Percentiles rank a stretch among this genome's conserved stretches.
phyloP scores from a whole-genome alignment of 148 eudicot genomes.

The Nepenthes gracilis region DNA sequence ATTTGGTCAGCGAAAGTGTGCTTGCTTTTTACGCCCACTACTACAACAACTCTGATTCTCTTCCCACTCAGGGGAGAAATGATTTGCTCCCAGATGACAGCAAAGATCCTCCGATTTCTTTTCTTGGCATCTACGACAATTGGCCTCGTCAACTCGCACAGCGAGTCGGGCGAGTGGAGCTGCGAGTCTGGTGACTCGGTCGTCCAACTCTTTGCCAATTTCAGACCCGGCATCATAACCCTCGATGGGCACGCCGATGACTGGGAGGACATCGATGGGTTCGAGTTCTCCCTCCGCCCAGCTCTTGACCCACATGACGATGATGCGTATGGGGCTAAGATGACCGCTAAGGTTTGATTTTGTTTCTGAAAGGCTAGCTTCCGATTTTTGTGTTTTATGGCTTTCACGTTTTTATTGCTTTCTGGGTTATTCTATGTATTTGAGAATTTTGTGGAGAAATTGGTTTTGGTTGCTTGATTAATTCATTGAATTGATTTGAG shows the following conservation, averaged over 20 bases:
- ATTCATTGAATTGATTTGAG: constrained; percentile 1
- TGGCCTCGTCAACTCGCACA: constrained; percentile 34
- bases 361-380: not conserved
- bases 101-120: constrained; percentile 5
- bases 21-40: no score
- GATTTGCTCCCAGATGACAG: not conserved
- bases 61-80: not conserved
- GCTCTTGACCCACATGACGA: constrained; percentile 89
- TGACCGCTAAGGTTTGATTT: constrained; percentile 56
- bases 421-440: not conserved
- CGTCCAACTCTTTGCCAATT: constrained; percentile 44
- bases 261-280: constrained; percentile 50
- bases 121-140: constrained; percentile 4
- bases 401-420: not conserved
- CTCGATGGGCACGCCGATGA: constrained; percentile 77
- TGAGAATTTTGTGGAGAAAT: not conserved
- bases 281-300: constrained; percentile 59
- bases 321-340: constrained; percentile 58
- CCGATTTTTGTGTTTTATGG: no score
- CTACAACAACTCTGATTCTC: no score
- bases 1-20: no score
- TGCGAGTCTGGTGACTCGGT: constrained; percentile 43
- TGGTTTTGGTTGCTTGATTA: not conserved
- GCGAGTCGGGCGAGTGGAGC: constrained; percentile 79
- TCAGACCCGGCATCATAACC: constrained; percentile 58